These are phyloP conservation scores for Aspergillus tubingensis DNA, from an alignment of 2,329 filamentous ascomycete species.

Conservation along the genomic window DNA sequence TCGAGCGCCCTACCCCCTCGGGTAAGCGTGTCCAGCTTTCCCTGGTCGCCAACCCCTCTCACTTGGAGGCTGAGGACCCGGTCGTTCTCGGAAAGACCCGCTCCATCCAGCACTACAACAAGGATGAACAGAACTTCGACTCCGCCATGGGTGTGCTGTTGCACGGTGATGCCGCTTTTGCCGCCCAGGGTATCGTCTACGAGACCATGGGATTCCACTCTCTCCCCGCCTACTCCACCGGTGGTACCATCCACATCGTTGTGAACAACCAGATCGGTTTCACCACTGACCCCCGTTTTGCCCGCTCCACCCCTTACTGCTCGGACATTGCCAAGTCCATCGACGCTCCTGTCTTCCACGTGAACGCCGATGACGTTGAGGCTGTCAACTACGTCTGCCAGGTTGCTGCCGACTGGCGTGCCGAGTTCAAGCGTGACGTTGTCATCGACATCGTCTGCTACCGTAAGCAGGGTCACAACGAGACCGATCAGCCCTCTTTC, in stretches of 20 bases:
- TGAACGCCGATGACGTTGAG: slow-evolving; percentile 98
- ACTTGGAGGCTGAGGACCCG: slow-evolving; percentile 96
- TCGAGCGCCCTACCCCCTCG: slow-evolving; percentile 95
- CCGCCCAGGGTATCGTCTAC: slow-evolving; percentile 95
- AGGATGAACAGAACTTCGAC: slow-evolving; percentile 84
- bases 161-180: slow-evolving; percentile 96
- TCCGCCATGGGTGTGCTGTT: slow-evolving; percentile 94
- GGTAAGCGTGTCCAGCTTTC: slow-evolving; percentile 99
- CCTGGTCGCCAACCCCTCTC: slow-evolving; percentile 95
- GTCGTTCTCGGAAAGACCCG: slow-evolving; percentile 97
- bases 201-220: slow-evolving; percentile 98
- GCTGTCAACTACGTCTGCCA: slow-evolving; percentile 98
- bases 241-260: slow-evolving; percentile 93
- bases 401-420: slow-evolving; percentile 94
- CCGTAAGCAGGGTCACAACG: slow-evolving; percentile 98
- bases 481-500: slow-evolving; percentile 98
- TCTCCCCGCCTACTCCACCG: slow-evolving; percentile 92
- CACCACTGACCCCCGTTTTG: slow-evolving; percentile 96
- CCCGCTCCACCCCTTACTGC: slow-evolving; percentile 96
- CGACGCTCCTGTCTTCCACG: slow-evolving; percentile 97
- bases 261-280: slow-evolving; percentile 99
- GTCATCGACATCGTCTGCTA: slow-evolving; percentile 99
- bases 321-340: slow-evolving; percentile 99
- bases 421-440: slow-evolving; percentile 97
- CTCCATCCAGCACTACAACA: slow-evolving; percentile 98